Evolutionary conservation across 2,329 filamentous ascomycete species (phyloP), one percentile per base, ranked within the genome.

Genomic region (Botrytis elliptica): DNA sequence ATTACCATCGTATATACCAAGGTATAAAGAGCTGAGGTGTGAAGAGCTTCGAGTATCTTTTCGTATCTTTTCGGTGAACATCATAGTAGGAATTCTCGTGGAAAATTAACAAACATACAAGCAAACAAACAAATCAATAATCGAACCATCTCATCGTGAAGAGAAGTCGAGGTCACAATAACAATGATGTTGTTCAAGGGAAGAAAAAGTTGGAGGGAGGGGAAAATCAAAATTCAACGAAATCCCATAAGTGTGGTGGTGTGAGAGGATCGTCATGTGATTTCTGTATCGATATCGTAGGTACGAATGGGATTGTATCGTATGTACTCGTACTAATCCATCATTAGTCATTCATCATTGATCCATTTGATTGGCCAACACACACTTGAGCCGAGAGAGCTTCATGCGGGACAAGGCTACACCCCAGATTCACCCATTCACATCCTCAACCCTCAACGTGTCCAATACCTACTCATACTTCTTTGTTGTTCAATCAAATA

Each of bases 361-460:
- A 14, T 18, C 49, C 0, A 59, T 44, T 25, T 70, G 16, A 70
- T 59, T 68, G 33, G 10, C 42, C n/a, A 16, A 59, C 12, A 25
- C 8, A 29, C 49, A n/a, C 49, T 16, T 2, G 52, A 55, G 14
- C 25, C 52, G 52, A 55, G 52, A 55, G 52, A 55, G n/a, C 52
- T 57, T 57, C 52, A 29, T 33, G 52, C 52, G 52, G 52, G 52
- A 57, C n/a, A 57, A 57, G n/a, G n/a, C 52, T 18, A 18, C 52
- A 29, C 7, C 52, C 14, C 52, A 57, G 9, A 57, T 29, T 57
- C 52, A 29, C 38, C 63, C 38, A 36, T 44, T 44, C 42, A 44
- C 42, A 42, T 65, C n/a, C 38, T 44, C 16, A 67, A 68, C 36
- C 14, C 40, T 65, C n/a, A 67, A 69, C 66, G 66, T 69, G 66